Base-by-base conservation (phyloP, 192 early-diverging fungal genomes). In the Gorgonomyces haynaldii region DNA sequence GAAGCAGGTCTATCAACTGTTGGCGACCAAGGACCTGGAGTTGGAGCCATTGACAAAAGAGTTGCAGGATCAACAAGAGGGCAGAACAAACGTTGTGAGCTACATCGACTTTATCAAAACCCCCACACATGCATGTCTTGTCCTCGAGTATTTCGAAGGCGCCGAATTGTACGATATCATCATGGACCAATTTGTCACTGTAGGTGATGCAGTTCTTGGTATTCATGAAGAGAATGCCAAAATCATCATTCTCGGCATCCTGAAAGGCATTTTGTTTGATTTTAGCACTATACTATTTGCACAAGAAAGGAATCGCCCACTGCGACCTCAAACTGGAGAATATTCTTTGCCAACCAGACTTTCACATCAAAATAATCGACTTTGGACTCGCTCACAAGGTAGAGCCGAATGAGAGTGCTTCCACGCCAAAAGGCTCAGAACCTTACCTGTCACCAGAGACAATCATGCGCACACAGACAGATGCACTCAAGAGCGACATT, bases 91-190 rank as follows among this genome's bases (percentile, higher is more conserved):
- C 45, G 76, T 86, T 41, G 69, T 86, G n/a, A 61, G 63, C 2
- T 60, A 84, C 2, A 50, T 72, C 15, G 78, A 78, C 17, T 68
- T 66, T 1, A 64, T 86, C 36, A 81, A 86, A 49, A 84, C 78
- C 0, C 60, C 70, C 2, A 57, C 62, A 21, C 64, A 78, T 37
- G 51, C 69, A 25, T 85, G 82, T 42, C 60, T 87, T n/a, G 70
- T 87, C 1, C 45, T 86, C 15, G 85, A 88, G 52, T 81, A 82
- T 65, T 66, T 78, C 4, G 53, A 70, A 20, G 83, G 81, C 32
- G 83, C 79, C 5, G 85, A 88, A 45, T 54, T 86, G 7, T 88
- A 80, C 57, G 82, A 87, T 35, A 78, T 70, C 45, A 78, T 88
- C 5, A 50, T 64, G 19, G 67, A 74, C 21, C 47, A 81, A 19